phyloP scores from a whole-genome alignment of 1,139 yeast genomes.

The Ogataea hybrid region DNA sequence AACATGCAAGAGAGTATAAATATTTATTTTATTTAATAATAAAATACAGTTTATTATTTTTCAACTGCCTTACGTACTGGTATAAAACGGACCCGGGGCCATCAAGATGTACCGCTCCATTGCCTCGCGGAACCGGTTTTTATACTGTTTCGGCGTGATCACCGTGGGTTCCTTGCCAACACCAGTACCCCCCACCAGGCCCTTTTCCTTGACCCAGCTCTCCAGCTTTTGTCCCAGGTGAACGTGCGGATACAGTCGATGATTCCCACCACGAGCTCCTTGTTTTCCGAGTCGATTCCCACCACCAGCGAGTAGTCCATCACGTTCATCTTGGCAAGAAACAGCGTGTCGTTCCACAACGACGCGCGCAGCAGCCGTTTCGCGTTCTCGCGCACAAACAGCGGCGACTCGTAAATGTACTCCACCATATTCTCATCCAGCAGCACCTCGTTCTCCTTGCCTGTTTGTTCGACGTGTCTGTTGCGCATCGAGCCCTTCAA shows the following conservation, averaged over 20 bases:
- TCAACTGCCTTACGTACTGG: constrained; percentile 5
- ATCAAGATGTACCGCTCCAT: constrained; percentile 94
- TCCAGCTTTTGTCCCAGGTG: constrained; percentile 99
- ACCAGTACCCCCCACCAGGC: constrained; percentile 78
- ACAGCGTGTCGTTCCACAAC: constrained; percentile 90
- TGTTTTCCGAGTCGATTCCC: constrained; percentile 75
- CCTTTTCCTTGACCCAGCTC: constrained; percentile 97
- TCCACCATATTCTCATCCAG: constrained; percentile 98
- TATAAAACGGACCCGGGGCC: constrained; percentile 88
- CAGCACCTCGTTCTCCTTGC: constrained; percentile 89
- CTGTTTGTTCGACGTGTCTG: constrained; percentile 95
- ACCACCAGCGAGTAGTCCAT: constrained; percentile 97
- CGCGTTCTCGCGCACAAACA: constrained; percentile 91
- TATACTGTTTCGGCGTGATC: constrained; percentile 93
- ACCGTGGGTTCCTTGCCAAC: constrained; percentile 95
- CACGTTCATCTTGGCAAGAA: constrained; percentile 94
- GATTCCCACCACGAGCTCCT: constrained; percentile 83
- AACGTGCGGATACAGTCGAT: constrained; percentile 94
- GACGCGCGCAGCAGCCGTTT: constrained; percentile 84
- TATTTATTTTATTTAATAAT: neutral
- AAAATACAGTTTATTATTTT: neutral
- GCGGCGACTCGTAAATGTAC: constrained; percentile 92
- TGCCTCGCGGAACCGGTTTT: constrained; percentile 92
- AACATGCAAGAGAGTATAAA: constrained; percentile 43
- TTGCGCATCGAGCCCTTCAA: constrained; percentile 98